Conservation (phyloP, 805 yeast species). For the Wickerhamomyces kurtzmanii region DNA sequence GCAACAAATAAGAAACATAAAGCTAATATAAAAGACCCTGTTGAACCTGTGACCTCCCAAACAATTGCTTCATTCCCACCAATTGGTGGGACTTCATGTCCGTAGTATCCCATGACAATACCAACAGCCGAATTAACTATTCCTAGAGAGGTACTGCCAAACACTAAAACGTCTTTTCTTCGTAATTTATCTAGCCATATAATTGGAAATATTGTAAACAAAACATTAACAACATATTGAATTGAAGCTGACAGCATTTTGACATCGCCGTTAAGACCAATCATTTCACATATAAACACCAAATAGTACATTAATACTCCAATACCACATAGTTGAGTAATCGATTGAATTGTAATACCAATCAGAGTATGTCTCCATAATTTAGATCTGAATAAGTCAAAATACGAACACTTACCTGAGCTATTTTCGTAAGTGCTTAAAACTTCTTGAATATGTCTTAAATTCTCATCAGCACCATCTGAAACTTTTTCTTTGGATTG, state of each 20-base stretch:
- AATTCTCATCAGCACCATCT: conserved; percentile 3
- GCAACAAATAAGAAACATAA: conserved; percentile 34
- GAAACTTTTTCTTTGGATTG: neutral
- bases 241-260: conserved; percentile 25
- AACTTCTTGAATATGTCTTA: conserved; percentile 15
- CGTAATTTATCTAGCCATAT: conserved; percentile 30
- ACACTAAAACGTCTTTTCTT: conserved; percentile 35
- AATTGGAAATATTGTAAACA: conserved; percentile 34
- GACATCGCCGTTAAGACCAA: conserved; percentile 28
- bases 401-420: conserved; percentile 17
- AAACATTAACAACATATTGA: conserved; percentile 28
- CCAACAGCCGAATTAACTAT: conserved; percentile 25
- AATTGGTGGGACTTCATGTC: conserved; percentile 20
- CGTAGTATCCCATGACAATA: conserved; percentile 23
- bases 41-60: conserved; percentile 24
- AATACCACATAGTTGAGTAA: conserved; percentile 37
- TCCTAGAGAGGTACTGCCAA: conserved; percentile 30
- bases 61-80: conserved; percentile 23
- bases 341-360: conserved; percentile 28
- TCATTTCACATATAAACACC: conserved; percentile 34
- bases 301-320: conserved; percentile 33
- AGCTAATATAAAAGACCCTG: conserved; percentile 34
- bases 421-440: conserved; percentile 12
- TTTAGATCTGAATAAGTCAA: conserved; percentile 22
- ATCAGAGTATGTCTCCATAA: conserved; percentile 24